A percentile compares a stretch with the other conserved stretches of the same genome.
Evolutionary conservation across 345 rosid genomes (phyloP).

Genomic region (Eucalyptus decipiens): DNA sequence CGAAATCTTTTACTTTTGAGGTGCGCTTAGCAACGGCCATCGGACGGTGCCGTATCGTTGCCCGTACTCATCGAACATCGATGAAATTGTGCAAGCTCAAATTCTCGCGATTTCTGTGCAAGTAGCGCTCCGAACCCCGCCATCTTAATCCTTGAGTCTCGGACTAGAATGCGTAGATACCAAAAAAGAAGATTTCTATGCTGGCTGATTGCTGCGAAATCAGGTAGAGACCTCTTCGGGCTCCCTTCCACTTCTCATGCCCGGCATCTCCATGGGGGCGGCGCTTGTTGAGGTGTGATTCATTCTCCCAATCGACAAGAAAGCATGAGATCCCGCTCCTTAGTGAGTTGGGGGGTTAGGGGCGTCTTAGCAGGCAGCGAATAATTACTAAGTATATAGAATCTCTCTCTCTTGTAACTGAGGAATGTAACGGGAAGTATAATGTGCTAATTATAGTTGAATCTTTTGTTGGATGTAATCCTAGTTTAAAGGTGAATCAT

Average conservation of each 20-base stretch:
- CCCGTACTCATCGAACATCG: background rate
- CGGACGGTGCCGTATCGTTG: background rate
- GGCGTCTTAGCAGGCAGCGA: fast-evolving
- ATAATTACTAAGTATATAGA: no score
- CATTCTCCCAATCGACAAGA: no score
- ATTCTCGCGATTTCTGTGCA: background rate
- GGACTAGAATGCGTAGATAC: background rate
- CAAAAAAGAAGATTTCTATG: background rate
- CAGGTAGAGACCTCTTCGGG: background rate
- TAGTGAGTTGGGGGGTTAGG: no score
- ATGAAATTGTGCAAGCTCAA: background rate
- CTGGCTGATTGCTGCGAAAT: background rate
- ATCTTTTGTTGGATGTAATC: no score
- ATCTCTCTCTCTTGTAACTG: no score
- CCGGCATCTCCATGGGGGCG: background rate
- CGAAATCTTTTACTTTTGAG: background rate
- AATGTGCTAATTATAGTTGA: no score
- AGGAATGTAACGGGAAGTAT: no score
- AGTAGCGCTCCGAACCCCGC: background rate
- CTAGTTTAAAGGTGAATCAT: no score
- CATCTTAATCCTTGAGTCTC: background rate
- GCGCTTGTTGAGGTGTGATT: no score
- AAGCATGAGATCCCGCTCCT: no score
- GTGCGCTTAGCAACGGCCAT: background rate
- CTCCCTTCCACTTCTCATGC: background rate